phyloP scores from a whole-genome alignment of 768 basidiomycete genomes.

The Lactarius akahatsu region DNA sequence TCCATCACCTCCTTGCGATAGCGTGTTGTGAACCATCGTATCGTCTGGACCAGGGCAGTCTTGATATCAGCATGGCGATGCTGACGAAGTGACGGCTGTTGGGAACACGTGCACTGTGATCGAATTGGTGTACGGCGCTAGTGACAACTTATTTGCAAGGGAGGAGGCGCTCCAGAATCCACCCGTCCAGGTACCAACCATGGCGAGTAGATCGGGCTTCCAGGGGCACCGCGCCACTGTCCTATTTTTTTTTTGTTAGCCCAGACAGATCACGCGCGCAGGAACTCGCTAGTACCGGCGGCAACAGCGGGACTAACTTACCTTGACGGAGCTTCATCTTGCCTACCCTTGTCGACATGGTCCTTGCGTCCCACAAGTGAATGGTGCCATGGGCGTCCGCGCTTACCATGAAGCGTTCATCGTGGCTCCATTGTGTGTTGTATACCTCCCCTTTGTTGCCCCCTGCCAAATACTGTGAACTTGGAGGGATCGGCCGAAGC shows the following conservation, averaged over 20 bases:
- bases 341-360: slow-evolving; percentile 37
- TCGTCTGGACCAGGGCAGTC: slow-evolving; percentile 34
- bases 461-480: slow-evolving; percentile 66
- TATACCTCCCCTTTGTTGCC: slow-evolving; percentile 39
- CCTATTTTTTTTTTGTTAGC: slow-evolving; percentile 40
- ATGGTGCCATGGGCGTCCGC: slow-evolving; percentile 44
- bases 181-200: slow-evolving; percentile 66
- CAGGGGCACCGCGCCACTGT: slow-evolving; percentile 75
- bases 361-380: slow-evolving; percentile 45
- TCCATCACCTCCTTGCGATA: slow-evolving; percentile 66
- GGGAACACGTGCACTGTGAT: slow-evolving; percentile 53
- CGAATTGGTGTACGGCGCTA: slow-evolving; percentile 44
- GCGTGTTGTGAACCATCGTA: slow-evolving; percentile 45
- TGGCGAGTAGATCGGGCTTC: slow-evolving; percentile 64
- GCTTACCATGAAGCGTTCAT: slow-evolving; percentile 43
- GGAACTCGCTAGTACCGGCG: background rate
- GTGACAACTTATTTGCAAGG: slow-evolving; percentile 41
- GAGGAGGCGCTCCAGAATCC: slow-evolving; percentile 52
- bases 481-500: slow-evolving; percentile 64
- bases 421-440: slow-evolving; percentile 43
- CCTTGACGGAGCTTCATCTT: slow-evolving; percentile 49
- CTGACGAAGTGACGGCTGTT: slow-evolving; percentile 51
- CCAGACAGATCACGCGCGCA: slow-evolving; percentile 8
- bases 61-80: slow-evolving; percentile 55
- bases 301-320: slow-evolving; percentile 27